Percentiles rank a stretch among this genome's conserved stretches.
Evolutionary conservation across 2,329 filamentous ascomycete genomes (phyloP).

Genomic region (Ophiocordyceps robertsii): DNA sequence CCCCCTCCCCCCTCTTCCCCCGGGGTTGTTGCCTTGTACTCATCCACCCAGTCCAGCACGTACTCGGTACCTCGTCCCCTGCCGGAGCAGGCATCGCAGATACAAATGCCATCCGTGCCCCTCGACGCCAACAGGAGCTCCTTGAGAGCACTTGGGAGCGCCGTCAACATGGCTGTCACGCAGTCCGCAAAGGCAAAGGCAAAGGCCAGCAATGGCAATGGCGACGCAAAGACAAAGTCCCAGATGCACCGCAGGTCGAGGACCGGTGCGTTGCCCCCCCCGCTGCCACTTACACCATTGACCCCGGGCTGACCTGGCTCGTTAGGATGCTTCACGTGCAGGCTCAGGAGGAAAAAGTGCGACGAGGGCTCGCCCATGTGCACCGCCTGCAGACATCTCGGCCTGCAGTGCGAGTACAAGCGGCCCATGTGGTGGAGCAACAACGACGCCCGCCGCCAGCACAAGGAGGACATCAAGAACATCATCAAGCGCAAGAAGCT

Average conservation of each 20-base stretch:
- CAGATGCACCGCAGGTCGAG: slow-evolving; percentile 92
- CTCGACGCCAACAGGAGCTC: slow-evolving; percentile 41
- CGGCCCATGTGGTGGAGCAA: slow-evolving; percentile 96
- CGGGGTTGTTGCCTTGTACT: slow-evolving; percentile 11
- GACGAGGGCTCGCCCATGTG: slow-evolving; percentile 50
- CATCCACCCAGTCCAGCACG: neutral
- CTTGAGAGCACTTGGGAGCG: slow-evolving; percentile 26
- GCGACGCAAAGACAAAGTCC: slow-evolving; percentile 49
- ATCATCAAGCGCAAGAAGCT: slow-evolving; percentile 97
- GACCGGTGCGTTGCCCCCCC: slow-evolving; percentile 53
- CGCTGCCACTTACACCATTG: too few relatives aligned
- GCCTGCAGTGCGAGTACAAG: slow-evolving; percentile 89
- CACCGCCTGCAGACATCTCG: slow-evolving; percentile 58
- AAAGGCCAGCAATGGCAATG: slow-evolving; percentile 33
- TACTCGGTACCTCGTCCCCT: slow-evolving; percentile 6
- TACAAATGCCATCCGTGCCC: slow-evolving; percentile 52
- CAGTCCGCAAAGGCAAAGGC: slow-evolving; percentile 45
- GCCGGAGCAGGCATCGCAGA: neutral
- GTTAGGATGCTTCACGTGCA: slow-evolving; percentile 54
- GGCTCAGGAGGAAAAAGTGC: slow-evolving; percentile 55
- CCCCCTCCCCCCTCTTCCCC: slow-evolving; percentile 9
- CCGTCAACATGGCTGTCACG: slow-evolving; percentile 48
- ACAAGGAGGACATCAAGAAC: slow-evolving; percentile 94
- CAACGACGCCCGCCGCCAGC: slow-evolving; percentile 67
- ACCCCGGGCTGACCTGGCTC: neutral